These are phyloP conservation scores for Papilionanthe hybrid DNA, from an alignment of 116 monocot species.

Conservation along the genomic window DNA sequence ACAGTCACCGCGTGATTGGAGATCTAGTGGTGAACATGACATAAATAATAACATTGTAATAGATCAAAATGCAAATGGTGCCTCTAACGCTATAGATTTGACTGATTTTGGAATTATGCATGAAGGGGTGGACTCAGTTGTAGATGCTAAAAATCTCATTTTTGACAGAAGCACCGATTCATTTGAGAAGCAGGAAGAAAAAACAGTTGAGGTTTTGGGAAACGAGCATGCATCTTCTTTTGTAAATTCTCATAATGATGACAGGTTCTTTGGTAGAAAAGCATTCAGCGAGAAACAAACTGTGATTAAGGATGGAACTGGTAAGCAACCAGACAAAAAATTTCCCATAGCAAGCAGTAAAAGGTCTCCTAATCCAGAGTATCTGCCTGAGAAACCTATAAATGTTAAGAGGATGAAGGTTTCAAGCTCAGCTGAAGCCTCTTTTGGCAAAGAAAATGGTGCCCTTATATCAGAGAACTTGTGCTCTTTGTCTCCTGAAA, in stretches of 20 bases:
- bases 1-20: constrained; percentile 13
- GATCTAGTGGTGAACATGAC: constrained; percentile 24
- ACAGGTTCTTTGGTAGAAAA: constrained; percentile 7
- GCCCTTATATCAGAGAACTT: constrained; percentile 10
- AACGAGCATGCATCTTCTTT: not conserved
- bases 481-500: constrained; percentile 24
- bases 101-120: constrained; percentile 26
- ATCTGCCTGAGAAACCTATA: constrained; percentile 29
- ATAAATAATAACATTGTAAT: constrained; percentile 10
- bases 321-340: constrained; percentile 24
- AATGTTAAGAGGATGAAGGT: constrained; percentile 41
- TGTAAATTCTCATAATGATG: constrained; percentile 17
- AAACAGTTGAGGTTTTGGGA: constrained; percentile 2
- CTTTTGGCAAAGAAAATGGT: constrained; percentile 24
- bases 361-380: constrained; percentile 27
- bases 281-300: constrained; percentile 17
- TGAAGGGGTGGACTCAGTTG: constrained; percentile 19
- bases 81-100: constrained; percentile 19
- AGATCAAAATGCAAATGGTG: constrained; percentile 16
- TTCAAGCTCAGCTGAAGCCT: constrained; percentile 20
- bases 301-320: constrained; percentile 14
- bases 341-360: constrained; percentile 35
- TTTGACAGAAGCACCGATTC: constrained; percentile 10
- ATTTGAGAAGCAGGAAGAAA: constrained; percentile 22
- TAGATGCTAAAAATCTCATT: constrained; percentile 13